Percentiles rank a stretch among this genome's conserved stretches.
phyloP scores from a whole-genome alignment of 2,329 filamentous ascomycete species.

The Aspergillus terreus region DNA sequence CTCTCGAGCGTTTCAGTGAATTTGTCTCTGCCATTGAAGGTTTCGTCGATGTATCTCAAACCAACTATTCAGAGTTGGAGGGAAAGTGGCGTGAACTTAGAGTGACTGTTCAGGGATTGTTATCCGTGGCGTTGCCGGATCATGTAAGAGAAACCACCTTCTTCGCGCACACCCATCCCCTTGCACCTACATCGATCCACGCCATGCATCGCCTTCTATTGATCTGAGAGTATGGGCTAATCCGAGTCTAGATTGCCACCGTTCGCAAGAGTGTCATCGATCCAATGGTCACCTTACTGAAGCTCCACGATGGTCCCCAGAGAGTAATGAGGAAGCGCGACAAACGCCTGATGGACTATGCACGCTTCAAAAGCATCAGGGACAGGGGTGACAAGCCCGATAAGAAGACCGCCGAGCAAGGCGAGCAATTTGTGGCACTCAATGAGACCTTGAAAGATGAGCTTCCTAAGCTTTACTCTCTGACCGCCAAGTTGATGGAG shows the following conservation, averaged over 20 bases:
- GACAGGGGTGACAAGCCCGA: slow-evolving; percentile 82
- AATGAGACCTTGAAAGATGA: slow-evolving; percentile 94
- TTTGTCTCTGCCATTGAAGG: slow-evolving; percentile 79
- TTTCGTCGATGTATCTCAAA: slow-evolving; percentile 67
- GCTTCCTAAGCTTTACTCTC: slow-evolving; percentile 73
- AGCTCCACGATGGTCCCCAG: slow-evolving; percentile 77
- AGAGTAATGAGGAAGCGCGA: slow-evolving; percentile 91
- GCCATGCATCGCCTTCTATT: no score
- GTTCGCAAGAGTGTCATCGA: slow-evolving; percentile 81
- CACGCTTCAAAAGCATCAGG: slow-evolving; percentile 72
- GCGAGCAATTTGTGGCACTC: slow-evolving; percentile 84
- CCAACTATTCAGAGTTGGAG: slow-evolving; percentile 77
- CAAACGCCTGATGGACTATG: slow-evolving; percentile 87
- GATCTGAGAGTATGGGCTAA: no score
- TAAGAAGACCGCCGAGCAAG: slow-evolving; percentile 75
- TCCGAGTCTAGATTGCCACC: slow-evolving; percentile 47
- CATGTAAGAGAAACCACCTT: slow-evolving; percentile 55
- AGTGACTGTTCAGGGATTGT: slow-evolving; percentile 79
- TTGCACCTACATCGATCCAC: background rate
- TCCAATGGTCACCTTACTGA: slow-evolving; percentile 74
- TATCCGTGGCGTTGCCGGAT: slow-evolving; percentile 75
- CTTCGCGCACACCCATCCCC: background rate
- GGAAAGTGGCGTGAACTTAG: slow-evolving; percentile 94
- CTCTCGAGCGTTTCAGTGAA: slow-evolving; percentile 75
- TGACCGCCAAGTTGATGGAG: slow-evolving; percentile 81